A percentile compares a stretch with the other conserved stretches of the same genome.
Conservation (phyloP, 2,329 filamentous ascomycete species). For the Fusarium incarnatum region DNA sequence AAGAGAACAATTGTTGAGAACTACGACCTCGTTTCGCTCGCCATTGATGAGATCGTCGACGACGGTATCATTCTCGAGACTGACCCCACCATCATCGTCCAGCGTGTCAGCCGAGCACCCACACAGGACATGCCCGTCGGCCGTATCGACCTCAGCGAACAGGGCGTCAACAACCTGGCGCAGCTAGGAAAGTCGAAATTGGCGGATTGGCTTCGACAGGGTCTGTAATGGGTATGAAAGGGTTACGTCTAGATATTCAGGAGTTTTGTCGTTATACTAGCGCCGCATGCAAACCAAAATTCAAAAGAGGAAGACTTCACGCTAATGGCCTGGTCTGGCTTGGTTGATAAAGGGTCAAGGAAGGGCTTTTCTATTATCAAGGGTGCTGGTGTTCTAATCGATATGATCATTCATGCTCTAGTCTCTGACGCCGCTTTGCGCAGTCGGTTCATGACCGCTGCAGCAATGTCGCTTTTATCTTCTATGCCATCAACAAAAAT, state of each 20-base stretch:
- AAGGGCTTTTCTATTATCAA: slow-evolving; percentile 41
- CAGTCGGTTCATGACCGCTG: slow-evolving; percentile 86
- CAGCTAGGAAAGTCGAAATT: slow-evolving; percentile 93
- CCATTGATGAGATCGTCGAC: slow-evolving; percentile 94
- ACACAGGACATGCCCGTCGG: slow-evolving; percentile 91
- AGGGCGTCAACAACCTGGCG: slow-evolving; percentile 93
- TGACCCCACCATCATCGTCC: slow-evolving; percentile 92
- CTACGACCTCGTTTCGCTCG: slow-evolving; percentile 94
- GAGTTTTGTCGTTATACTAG: slow-evolving; percentile 48
- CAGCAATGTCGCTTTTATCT: slow-evolving; percentile 83
- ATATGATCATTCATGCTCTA: slow-evolving; percentile 58
- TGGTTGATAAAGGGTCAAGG: slow-evolving; percentile 36
- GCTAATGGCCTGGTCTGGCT: slow-evolving; percentile 38
- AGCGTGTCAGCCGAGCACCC: slow-evolving; percentile 91
- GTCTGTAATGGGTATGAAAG: slow-evolving; percentile 63
- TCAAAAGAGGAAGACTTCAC: slow-evolving; percentile 38
- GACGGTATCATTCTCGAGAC: slow-evolving; percentile 98
- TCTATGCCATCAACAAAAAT: slow-evolving; percentile 93
- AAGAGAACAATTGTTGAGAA: slow-evolving; percentile 98
- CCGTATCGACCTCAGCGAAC: slow-evolving; percentile 94
- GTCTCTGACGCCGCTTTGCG: slow-evolving; percentile 79
- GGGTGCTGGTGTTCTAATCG: slow-evolving; percentile 48
- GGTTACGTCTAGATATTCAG: slow-evolving; percentile 33
- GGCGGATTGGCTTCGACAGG: slow-evolving; percentile 89
- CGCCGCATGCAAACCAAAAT: slow-evolving; percentile 44